Base-by-base conservation (phyloP, 139 green algal species). In the Volvox reticuliferus region DNA sequence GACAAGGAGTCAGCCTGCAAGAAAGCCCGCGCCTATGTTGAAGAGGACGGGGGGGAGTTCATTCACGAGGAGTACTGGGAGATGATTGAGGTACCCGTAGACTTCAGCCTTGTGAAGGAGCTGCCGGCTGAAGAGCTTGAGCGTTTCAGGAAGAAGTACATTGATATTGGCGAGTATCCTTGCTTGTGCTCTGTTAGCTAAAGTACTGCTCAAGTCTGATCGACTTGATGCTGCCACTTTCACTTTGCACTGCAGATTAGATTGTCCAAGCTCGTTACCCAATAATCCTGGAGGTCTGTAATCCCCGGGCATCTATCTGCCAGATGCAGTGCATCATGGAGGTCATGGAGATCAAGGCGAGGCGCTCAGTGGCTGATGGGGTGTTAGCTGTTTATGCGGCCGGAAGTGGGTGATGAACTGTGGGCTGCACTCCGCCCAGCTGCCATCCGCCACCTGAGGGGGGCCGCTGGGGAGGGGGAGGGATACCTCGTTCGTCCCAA, bases 351-450 rank as follows among this genome's bases (percentile, higher is more conserved):
- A n/a, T n/a, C n/a, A n/a, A n/a, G n/a, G n/a, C n/a, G n/a, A n/a
- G n/a, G n/a, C n/a, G n/a, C n/a, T n/a, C n/a, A n/a, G n/a, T n/a
- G n/a, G n/a, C n/a, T n/a, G n/a, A n/a, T n/a, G n/a, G n/a, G n/a
- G n/a, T n/a, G n/a, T n/a, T n/a, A n/a, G n/a, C n/a, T n/a, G n/a
- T n/a, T n/a, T n/a, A n/a, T n/a, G n/a, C n/a, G n/a, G n/a, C 85
- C 85, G 90, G 44, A 93, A 82, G 28, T 0, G 6, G 0, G 85
- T 91, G 36, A 55, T 30, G 67, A 87, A 86, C 19, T 50, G 30
- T 0, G 77, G 30, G 26, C n/a, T 37, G 78, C 90, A 93, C 85
- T 93, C 84, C 32, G 78, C 78, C 90, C 90, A 93, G 30, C 24
- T n/a, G 30, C 90, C 85, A 30, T 91, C 85, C 6, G 62, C 22